These are phyloP conservation scores for Plectosphaerella plurivora DNA, from an alignment of 2,329 filamentous ascomycete genomes.

Conservation along the genomic window DNA sequence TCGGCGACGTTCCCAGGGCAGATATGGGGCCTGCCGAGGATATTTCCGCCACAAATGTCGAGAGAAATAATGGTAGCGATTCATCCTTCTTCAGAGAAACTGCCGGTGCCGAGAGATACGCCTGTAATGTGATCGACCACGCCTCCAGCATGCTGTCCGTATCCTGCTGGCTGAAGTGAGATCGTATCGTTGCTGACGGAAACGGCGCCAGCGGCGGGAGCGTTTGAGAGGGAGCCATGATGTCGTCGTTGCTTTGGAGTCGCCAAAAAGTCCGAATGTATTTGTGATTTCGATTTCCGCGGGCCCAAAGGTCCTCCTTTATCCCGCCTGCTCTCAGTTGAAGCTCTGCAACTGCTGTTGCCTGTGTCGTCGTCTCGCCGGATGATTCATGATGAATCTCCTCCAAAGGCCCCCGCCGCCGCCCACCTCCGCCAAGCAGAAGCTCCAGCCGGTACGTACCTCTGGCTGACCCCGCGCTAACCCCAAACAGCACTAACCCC, in stretches of 20 bases:
- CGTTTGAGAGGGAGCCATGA: conserved; percentile 28
- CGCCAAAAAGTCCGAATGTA: not conserved
- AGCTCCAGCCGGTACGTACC: not conserved
- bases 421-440: not conserved
- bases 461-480: not conserved
- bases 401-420: not conserved
- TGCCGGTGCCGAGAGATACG: conserved; percentile 57
- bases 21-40: conserved; percentile 26
- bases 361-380: conserved; percentile 20
- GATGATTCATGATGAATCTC: conserved; percentile 30
- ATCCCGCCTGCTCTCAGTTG: not conserved
- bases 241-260: not conserved
- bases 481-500: not conserved
- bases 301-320: not conserved
- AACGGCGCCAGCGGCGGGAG: conserved; percentile 75
- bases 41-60: conserved; percentile 59
- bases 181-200: conserved; percentile 63
- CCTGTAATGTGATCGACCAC: conserved; percentile 65
- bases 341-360: not conserved
- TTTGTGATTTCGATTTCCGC: not conserved
- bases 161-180: conserved; percentile 62
- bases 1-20: conserved; percentile 26
- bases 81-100: conserved; percentile 55
- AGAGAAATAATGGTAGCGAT: conserved; percentile 59
- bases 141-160: conserved; percentile 75